Base-by-base conservation (phyloP, 768 basidiomycete species). In the Tulasnella sp. region DNA sequence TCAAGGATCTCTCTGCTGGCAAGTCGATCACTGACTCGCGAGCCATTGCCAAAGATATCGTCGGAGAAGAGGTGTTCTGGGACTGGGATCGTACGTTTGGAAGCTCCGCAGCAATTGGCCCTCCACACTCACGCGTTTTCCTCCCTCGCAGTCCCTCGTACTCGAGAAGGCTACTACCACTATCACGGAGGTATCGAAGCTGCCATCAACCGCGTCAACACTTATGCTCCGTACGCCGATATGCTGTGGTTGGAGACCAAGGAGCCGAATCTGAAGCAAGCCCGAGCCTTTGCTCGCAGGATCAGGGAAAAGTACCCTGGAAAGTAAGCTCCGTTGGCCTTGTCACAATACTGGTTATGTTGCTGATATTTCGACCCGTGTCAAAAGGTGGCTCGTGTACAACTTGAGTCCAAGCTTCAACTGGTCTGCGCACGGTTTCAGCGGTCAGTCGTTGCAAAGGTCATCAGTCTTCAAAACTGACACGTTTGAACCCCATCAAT, bases 371-470 rank as follows among this genome's bases (percentile, higher is more conserved):
- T 42, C n/a, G 42, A 22, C 31, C 73, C 54, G 72, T 34, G 41
- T 40, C 76, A n/a, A 78, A 80, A 94, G 92, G 83, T 92, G 91
- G 92, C 91, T 98, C 83, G 96, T 97, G 31, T 98, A 97, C 85
- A 98, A 97, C 85, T 87, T 98, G 80, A 96, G 95, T 83, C 96
- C 96, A 6, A 95, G 94, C 84, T 97, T 97, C 88, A 96, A 97
- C 85, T 97, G 96, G 96, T 87, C 91, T n/a, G 89, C 88, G 37
- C 91, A 93, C 83, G 95, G 95, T 20, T 97, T 94, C 86, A 89
- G 90, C 69, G 83, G 84, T 77, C 44, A 40, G 64, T 77, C 3
- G 31, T 41, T 48, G 90, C 72, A 1, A 64, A 50, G 28, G 42
- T 31, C 41, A 1, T 31, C 28, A 40, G 7, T 60, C 42, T 79